Conservation (phyloP, 768 basidiomycete species). For the Russula lepida region DNA sequence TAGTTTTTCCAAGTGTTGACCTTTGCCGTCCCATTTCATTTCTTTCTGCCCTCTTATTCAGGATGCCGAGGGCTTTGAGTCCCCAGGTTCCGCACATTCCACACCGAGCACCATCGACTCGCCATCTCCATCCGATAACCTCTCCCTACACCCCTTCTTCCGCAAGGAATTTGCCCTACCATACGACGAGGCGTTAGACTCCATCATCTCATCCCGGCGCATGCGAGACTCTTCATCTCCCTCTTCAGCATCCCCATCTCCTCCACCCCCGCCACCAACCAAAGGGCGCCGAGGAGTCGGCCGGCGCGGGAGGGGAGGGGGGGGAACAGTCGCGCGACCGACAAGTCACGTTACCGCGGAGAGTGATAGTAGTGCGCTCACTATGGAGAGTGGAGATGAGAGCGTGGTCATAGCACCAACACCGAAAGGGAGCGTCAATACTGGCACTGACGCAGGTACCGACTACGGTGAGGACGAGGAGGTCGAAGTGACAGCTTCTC, state of each 20-base stretch:
- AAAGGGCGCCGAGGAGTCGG: slow-evolving; percentile 32
- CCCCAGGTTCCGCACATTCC: slow-evolving; percentile 31
- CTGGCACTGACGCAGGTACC: slow-evolving; percentile 62
- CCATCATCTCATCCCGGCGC: slow-evolving; percentile 53
- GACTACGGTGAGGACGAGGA: slow-evolving; percentile 62
- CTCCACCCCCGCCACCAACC: slow-evolving; percentile 42
- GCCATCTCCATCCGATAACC: slow-evolving; percentile 62
- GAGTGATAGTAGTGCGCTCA: slow-evolving; percentile 78
- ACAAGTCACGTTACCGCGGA: slow-evolving; percentile 74
- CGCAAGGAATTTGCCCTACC: slow-evolving; percentile 59
- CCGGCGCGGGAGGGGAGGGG: slow-evolving; percentile 32
- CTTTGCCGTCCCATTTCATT: neutral
- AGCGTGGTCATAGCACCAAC: slow-evolving; percentile 43
- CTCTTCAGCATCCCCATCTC: slow-evolving; percentile 42
- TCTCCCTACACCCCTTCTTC: slow-evolving; percentile 64
- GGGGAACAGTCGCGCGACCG: slow-evolving; percentile 33
- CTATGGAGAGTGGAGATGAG: slow-evolving; percentile 77
- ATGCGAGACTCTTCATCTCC: slow-evolving; percentile 53
- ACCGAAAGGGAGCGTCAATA: slow-evolving; percentile 57
- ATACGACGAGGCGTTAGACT: slow-evolving; percentile 49
- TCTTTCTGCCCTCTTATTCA: neutral
- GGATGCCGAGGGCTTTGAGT: slow-evolving; percentile 29
- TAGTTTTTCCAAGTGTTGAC: too few relatives aligned
- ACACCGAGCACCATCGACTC: slow-evolving; percentile 48
- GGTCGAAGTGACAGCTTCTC: slow-evolving; percentile 31